A percentile compares a stretch with the other conserved stretches of the same genome.
phyloP scores from a whole-genome alignment of 2,329 filamentous ascomycete genomes.

The Pseudogymnoascus sp. region DNA sequence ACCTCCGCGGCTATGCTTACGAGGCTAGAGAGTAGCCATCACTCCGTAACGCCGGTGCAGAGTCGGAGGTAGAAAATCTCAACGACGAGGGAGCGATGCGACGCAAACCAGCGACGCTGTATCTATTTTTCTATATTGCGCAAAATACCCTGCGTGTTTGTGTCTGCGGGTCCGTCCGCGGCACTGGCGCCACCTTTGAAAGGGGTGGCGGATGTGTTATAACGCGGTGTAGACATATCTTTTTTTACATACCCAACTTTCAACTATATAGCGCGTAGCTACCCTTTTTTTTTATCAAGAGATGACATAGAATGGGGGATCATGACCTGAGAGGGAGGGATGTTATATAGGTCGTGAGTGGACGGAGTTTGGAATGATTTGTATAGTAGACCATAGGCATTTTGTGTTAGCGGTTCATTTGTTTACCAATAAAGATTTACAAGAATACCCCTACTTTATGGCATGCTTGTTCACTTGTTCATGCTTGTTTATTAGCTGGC shows the following conservation, averaged over 20 bases:
- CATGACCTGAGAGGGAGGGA: not conserved
- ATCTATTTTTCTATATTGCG: not conserved
- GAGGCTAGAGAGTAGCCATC: conserved; percentile 68
- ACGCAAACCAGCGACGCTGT: not conserved
- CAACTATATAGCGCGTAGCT: not conserved
- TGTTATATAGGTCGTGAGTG: not conserved
- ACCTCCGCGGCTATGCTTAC: conserved; percentile 81
- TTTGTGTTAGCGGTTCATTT: conserved; percentile 2
- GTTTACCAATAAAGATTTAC: not conserved
- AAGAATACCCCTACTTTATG: not conserved
- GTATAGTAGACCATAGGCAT: conserved; percentile 3
- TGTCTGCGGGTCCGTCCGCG: not conserved
- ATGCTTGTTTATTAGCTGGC: not conserved
- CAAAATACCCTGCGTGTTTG: not conserved
- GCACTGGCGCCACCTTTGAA: not conserved
- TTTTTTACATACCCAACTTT: not conserved
- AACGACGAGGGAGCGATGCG: not conserved
- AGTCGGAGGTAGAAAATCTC: conserved; percentile 17
- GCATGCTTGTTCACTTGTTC: not conserved
- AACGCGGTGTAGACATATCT: conserved; percentile 5
- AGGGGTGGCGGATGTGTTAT: not conserved
- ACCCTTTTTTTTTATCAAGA: not conserved
- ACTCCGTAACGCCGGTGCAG: conserved; percentile 20
- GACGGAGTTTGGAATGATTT: conserved; percentile 7
- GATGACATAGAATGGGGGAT: not conserved